phyloP scores from a whole-genome alignment of 192 early-diverging fungal genomes.

The Phycomyces nitens region DNA sequence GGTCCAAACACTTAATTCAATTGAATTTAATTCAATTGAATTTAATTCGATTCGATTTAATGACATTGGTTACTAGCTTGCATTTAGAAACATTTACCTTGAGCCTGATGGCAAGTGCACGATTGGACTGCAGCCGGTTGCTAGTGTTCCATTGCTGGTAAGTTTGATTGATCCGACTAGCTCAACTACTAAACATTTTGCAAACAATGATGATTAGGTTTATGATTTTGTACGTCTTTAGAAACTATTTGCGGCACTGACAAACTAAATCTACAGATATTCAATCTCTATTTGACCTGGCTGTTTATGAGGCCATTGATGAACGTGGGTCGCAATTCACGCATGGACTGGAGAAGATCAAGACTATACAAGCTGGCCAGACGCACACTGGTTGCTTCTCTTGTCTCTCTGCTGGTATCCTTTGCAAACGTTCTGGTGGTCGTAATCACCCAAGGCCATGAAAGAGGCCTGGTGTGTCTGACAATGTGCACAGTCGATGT shows the following conservation, averaged over 20 bases:
- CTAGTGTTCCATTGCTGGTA: slow-evolving; percentile 38
- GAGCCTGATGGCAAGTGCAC: slow-evolving; percentile 24
- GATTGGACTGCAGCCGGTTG: slow-evolving; percentile 28
- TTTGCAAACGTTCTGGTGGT: slow-evolving; percentile 41
- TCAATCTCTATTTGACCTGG: slow-evolving; percentile 37
- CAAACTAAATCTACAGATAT: too few relatives aligned
- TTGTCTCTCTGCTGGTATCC: slow-evolving; percentile 40
- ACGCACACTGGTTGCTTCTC: slow-evolving; percentile 42
- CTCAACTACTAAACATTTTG: background rate
- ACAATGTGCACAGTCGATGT: slow-evolving; percentile 53
- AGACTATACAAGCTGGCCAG: slow-evolving; percentile 35
- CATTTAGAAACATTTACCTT: slow-evolving; percentile 27
- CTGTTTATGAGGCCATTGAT: slow-evolving; percentile 34
- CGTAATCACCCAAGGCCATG: slow-evolving; percentile 40
- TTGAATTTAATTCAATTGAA: too few relatives aligned
- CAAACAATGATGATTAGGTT: too few relatives aligned
- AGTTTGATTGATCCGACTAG: background rate
- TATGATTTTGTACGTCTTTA: slow-evolving; percentile 36
- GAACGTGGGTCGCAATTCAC: slow-evolving; percentile 11
- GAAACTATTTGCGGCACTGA: too few relatives aligned
- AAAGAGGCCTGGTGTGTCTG: slow-evolving; percentile 48
- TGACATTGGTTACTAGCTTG: slow-evolving; percentile 17
- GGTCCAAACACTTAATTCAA: too few relatives aligned
- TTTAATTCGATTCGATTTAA: too few relatives aligned
- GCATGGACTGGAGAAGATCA: slow-evolving; percentile 24